Percentiles rank a stretch among this genome's conserved stretches.
Evolutionary conservation across 2,329 filamentous ascomycete genomes (phyloP).

Genomic region (Aspergillus fructus): DNA sequence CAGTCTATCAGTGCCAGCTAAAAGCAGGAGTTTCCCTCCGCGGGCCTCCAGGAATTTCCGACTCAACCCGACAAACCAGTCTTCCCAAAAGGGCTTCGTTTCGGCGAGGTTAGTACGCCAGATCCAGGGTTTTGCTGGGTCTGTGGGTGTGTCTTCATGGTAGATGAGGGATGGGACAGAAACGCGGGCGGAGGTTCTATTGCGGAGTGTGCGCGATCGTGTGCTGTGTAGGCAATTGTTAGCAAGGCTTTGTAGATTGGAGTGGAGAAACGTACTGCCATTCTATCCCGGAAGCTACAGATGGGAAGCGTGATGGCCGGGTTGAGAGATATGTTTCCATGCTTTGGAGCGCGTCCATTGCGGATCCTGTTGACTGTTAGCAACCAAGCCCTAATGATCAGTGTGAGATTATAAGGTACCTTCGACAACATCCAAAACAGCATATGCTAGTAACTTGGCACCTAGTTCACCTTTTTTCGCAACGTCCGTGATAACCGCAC

Average conservation of each 20-base stretch:
- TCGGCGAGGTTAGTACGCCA: conserved; percentile 84
- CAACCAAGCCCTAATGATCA: not conserved
- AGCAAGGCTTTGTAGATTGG: not conserved
- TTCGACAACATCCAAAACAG: conserved; percentile 92
- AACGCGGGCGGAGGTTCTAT: conserved; percentile 75
- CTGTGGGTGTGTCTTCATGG: conserved; percentile 38
- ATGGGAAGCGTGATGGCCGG: conserved; percentile 75
- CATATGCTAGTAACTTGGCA: conserved; percentile 73
- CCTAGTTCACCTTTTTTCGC: conserved; percentile 68
- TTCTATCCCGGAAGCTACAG: conserved; percentile 75
- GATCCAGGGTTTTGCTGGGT: conserved; percentile 60
- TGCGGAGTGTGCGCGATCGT: conserved; percentile 81
- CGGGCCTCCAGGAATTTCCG: conserved; percentile 79
- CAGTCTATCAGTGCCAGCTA: conserved; percentile 85
- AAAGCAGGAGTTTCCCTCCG: conserved; percentile 79
- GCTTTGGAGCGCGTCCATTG: conserved; percentile 88
- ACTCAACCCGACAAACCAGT: conserved; percentile 87
- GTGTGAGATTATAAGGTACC: conserved; percentile 35
- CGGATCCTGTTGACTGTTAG: conserved; percentile 58
- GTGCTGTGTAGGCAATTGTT: conserved; percentile 45
- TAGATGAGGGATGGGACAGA: conserved; percentile 80
- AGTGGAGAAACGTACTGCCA: conserved; percentile 65
- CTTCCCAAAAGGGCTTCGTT: conserved; percentile 90
- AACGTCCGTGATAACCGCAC: conserved; percentile 83
- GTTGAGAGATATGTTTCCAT: conserved; percentile 91